These are phyloP conservation scores for Astraeus odoratus DNA, from an alignment of 768 basidiomycete species.

Conservation along the genomic window DNA sequence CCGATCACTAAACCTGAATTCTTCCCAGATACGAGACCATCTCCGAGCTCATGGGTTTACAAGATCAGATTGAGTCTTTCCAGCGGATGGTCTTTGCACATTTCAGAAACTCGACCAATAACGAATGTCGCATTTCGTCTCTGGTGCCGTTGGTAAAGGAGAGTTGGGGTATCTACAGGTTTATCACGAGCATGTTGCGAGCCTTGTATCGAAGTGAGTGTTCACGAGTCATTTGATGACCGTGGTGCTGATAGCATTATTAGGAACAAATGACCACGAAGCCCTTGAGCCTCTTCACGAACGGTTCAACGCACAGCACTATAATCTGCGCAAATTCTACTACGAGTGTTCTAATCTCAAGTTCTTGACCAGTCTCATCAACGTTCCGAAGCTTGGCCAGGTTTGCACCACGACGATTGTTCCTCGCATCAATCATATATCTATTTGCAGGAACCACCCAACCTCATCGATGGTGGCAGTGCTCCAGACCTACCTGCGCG, in stretches of 20 bases:
- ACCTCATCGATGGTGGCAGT: slow-evolving; percentile 73
- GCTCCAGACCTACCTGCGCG: slow-evolving; percentile 86
- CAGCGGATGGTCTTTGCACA: slow-evolving; percentile 96
- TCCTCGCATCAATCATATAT: background rate
- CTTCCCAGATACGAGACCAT: slow-evolving; percentile 88
- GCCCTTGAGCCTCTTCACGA: slow-evolving; percentile 83
- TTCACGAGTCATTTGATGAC: background rate
- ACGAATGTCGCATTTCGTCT: slow-evolving; percentile 95
- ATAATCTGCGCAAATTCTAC: slow-evolving; percentile 93
- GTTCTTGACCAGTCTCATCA: slow-evolving; percentile 94
- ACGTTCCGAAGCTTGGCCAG: slow-evolving; percentile 94
- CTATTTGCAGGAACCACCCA: slow-evolving; percentile 81
- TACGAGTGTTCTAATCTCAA: slow-evolving; percentile 99
- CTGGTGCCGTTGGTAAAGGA: slow-evolving; percentile 97
- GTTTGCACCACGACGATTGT: slow-evolving; percentile 30
- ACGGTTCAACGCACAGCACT: slow-evolving; percentile 87
- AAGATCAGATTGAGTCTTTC: slow-evolving; percentile 98
- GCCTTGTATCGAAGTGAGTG: slow-evolving; percentile 88
- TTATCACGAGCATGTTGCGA: slow-evolving; percentile 97
- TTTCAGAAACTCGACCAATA: slow-evolving; percentile 86
- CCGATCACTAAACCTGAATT: slow-evolving; percentile 7
- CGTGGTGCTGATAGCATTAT: slow-evolving; percentile 2
- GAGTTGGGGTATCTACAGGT: slow-evolving; percentile 98
- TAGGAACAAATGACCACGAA: slow-evolving; percentile 86
- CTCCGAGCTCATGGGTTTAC: slow-evolving; percentile 92